Percentiles rank a stretch among this genome's conserved stretches.
phyloP scores from a whole-genome alignment of 2,329 filamentous ascomycete species.

The Didymella pinodella region DNA sequence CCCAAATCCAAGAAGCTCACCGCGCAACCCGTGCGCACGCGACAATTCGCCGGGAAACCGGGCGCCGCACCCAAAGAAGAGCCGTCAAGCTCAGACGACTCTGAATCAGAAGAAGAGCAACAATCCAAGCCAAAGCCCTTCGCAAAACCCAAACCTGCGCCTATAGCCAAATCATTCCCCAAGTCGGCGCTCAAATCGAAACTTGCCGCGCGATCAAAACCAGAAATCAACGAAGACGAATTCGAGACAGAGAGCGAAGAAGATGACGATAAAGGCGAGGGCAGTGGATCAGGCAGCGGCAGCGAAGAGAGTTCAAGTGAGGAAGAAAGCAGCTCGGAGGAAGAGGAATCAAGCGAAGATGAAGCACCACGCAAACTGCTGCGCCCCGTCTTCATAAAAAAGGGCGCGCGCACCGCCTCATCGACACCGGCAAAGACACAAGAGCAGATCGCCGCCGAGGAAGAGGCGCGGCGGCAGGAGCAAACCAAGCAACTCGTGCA shows the following conservation, averaged over 20 bases:
- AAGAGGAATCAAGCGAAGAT: conserved; percentile 65
- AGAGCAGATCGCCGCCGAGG: conserved; percentile 57
- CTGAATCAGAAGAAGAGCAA: conserved; percentile 61
- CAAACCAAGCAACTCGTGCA: conserved; percentile 82
- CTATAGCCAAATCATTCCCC: conserved; percentile 57
- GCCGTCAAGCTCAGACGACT: conserved; percentile 54
- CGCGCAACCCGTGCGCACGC: conserved; percentile 81
- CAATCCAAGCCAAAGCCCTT: conserved; percentile 54
- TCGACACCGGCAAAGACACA: conserved; percentile 43
- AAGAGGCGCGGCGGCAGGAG: conserved; percentile 68
- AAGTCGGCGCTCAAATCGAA: conserved; percentile 54
- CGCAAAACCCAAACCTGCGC: conserved; percentile 49
- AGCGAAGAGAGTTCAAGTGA: conserved; percentile 32
- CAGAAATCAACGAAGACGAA: conserved; percentile 58
- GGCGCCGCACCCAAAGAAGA: conserved; percentile 55
- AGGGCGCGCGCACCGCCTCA: conserved; percentile 62
- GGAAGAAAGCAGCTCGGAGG: conserved; percentile 55
- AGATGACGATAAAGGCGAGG: conserved; percentile 25
- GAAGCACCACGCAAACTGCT: conserved; percentile 65
- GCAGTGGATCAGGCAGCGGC: conserved; percentile 24
- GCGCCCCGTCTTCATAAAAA: conserved; percentile 73
- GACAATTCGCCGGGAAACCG: conserved; percentile 86
- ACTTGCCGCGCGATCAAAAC: conserved; percentile 51
- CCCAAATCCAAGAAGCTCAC: conserved; percentile 78
- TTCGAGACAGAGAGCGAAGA: conserved; percentile 65